Evolutionary conservation across 352 stramenopile genomes (phyloP).

Genomic region (Phytophthora parvispora): DNA sequence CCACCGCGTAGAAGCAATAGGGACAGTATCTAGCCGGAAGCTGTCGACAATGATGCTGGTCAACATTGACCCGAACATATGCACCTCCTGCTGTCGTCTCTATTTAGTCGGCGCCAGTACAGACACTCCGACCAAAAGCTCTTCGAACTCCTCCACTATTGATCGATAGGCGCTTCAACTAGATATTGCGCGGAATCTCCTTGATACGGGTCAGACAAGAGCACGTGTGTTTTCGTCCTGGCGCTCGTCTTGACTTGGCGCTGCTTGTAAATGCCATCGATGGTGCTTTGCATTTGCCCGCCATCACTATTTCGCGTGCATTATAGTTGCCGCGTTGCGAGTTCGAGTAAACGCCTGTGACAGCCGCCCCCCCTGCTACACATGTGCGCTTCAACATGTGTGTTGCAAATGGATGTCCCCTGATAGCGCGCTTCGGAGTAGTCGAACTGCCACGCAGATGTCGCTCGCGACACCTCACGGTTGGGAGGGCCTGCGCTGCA

Average conservation of each 20-base stretch:
- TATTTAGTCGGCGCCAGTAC: background rate
- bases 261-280: no score
- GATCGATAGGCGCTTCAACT: background rate
- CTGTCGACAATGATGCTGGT: constrained; percentile 10
- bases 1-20: background rate
- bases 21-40: constrained; percentile 1
- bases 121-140: background rate
- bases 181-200: background rate
- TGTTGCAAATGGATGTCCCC: constrained; percentile 14
- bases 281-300: background rate
- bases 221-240: background rate
- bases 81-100: background rate
- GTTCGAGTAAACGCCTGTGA: constrained; percentile 1
- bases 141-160: background rate
- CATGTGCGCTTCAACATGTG: constrained; percentile 21
- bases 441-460: constrained; percentile 6
- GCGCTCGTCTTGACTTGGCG: background rate
- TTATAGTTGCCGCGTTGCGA: constrained; percentile 1
- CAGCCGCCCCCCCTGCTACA: constrained; percentile 12
- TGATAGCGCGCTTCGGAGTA: background rate
- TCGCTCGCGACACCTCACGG: background rate
- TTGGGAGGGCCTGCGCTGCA: background rate
- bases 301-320: constrained; percentile 3
- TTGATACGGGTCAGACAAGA: background rate
- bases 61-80: constrained; percentile 20